These are phyloP conservation scores for Chlorella ohadii DNA, from an alignment of 139 green algal genomes.

Conservation along the genomic window DNA sequence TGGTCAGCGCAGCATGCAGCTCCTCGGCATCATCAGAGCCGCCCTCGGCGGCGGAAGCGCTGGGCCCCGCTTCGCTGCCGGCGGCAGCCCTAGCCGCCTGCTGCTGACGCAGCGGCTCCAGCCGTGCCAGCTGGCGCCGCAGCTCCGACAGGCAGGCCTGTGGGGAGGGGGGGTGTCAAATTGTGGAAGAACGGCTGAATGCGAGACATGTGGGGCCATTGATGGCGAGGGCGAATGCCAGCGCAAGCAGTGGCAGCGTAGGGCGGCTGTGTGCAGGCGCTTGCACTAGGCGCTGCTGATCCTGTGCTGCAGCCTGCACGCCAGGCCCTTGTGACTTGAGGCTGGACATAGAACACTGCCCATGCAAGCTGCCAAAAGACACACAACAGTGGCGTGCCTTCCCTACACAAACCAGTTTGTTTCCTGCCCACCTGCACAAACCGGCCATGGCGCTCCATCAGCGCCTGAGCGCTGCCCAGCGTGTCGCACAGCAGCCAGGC, in stretches of 20 bases:
- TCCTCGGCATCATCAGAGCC: not conserved
- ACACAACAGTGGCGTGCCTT: no score
- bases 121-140: not conserved
- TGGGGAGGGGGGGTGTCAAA: no score
- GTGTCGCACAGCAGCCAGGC: conserved; percentile 18
- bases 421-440: conserved; percentile 21
- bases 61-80: not conserved
- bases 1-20: not conserved
- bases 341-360: no score
- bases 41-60: not conserved
- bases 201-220: no score
- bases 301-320: no score
- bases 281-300: no score
- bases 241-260: no score
- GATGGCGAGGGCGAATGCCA: not conserved
- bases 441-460: conserved; percentile 12
- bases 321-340: no score
- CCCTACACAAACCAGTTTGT: not conserved
- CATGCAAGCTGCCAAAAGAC: no score
- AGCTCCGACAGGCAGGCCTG: conserved; percentile 23
- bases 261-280: no score
- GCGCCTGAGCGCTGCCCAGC: conserved; percentile 3
- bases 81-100: not conserved
- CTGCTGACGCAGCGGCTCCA: not conserved
- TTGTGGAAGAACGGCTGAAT: no score